Evolutionary conservation across 2,329 filamentous ascomycete genomes (phyloP).

Genomic region (Ceratocystis eucalypticola): DNA sequence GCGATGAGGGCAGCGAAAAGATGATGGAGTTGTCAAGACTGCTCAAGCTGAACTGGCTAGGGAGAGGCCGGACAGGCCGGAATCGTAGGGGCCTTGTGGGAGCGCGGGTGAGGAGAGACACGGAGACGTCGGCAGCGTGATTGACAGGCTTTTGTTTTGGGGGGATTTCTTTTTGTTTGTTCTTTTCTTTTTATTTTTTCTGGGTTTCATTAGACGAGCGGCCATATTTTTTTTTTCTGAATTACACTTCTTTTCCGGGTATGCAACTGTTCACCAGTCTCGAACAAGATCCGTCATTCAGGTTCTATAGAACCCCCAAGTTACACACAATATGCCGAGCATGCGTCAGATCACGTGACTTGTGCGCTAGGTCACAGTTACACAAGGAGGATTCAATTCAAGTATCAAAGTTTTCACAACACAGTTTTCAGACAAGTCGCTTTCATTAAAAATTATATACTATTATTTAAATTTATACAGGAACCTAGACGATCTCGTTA

Average conservation of each 20-base stretch:
- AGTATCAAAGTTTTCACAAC: no score
- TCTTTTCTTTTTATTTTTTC: background rate
- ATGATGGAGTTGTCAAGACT: slow-evolving; percentile 75
- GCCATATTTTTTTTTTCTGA: background rate
- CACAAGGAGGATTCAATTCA: no score
- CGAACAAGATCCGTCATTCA: no score
- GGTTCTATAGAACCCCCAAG: no score
- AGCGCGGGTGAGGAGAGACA: slow-evolving; percentile 38
- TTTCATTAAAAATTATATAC: no score
- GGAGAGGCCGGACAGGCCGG: slow-evolving; percentile 72
- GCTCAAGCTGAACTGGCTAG: slow-evolving; percentile 94
- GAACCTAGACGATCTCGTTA: slow-evolving; percentile 6
- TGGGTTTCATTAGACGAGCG: background rate
- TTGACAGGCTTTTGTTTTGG: background rate
- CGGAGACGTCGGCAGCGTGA: slow-evolving; percentile 21
- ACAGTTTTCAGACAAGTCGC: no score
- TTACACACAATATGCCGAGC: no score
- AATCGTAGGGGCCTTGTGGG: slow-evolving; percentile 86
- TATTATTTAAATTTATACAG: background rate
- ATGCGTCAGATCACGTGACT: no score
- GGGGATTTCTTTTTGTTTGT: background rate
- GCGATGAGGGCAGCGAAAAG: slow-evolving; percentile 60
- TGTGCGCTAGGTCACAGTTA: no score
- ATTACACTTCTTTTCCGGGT: background rate
- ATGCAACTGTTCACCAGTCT: background rate